These are phyloP conservation scores for Malassezia arunalokei DNA, from an alignment of 1,284 basidiomycete species.

Conservation along the genomic window DNA sequence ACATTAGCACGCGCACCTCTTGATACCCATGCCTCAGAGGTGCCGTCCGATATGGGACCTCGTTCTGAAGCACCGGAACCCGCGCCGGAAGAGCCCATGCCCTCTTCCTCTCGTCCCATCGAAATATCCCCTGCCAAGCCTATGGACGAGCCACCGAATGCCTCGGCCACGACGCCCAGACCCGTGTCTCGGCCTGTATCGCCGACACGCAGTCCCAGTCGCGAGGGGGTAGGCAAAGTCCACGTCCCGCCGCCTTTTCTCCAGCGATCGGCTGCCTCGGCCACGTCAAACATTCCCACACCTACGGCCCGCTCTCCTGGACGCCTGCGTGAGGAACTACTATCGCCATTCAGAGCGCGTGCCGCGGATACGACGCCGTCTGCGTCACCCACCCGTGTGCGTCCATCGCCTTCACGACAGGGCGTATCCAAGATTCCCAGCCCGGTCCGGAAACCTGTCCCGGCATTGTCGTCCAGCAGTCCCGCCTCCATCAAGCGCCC, in stretches of 20 bases:
- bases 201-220: background rate
- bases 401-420: background rate
- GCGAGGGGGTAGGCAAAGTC: background rate
- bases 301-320: conserved; percentile 5
- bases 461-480: background rate
- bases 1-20: background rate
- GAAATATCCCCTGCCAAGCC: too few species aligned
- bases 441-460: conserved; percentile 21
- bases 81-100: too few species aligned
- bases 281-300: background rate
- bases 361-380: background rate
- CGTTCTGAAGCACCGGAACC: too few species aligned
- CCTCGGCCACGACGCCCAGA: background rate
- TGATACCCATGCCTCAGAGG: background rate
- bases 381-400: background rate
- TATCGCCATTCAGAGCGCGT: conserved; percentile 9
- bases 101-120: too few species aligned
- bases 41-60: background rate
- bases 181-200: background rate
- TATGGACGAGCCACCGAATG: too few species aligned
- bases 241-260: background rate
- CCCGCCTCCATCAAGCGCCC: background rate
- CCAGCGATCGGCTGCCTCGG: background rate
- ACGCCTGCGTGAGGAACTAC: conserved; percentile 5
- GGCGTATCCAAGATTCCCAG: conserved; percentile 11